Percentiles rank a stretch among this genome's conserved stretches.
Conservation (phyloP, 2,329 filamentous ascomycete genomes). For the Botrytis galanthina region DNA sequence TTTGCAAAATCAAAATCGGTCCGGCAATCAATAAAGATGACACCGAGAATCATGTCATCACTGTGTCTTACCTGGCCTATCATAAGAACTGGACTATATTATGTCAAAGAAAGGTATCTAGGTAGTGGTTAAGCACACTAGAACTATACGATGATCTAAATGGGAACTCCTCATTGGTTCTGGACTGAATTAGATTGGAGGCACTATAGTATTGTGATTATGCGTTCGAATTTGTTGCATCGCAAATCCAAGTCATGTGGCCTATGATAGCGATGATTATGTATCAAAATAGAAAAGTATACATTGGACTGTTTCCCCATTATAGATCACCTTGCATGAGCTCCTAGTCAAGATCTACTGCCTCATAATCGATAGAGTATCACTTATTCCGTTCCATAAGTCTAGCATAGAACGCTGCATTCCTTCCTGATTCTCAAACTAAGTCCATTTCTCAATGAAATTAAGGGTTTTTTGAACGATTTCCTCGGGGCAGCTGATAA, state of each 20-base stretch:
- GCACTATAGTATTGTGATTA: neutral
- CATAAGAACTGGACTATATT: neutral
- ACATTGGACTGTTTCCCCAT: neutral
- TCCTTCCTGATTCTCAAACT: too few species aligned
- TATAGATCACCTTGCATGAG: neutral
- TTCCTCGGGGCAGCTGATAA: neutral
- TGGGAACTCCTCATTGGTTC: neutral
- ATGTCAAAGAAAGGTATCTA: neutral
- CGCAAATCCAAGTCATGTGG: neutral
- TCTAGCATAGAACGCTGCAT: neutral
- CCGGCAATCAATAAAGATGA: neutral
- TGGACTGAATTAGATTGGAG: neutral
- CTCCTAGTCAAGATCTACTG: neutral
- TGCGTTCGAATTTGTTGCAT: neutral
- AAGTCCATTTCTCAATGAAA: neutral
- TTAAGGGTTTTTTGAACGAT: neutral
- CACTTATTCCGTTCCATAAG: neutral
- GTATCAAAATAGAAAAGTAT: neutral
- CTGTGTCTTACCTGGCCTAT: neutral
- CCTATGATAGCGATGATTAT: neutral
- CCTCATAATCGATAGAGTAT: neutral
- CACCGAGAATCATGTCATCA: neutral
- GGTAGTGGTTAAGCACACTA: neutral
- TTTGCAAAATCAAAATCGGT: neutral
- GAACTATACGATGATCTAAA: neutral